Evolutionary conservation across 495 filamentous ascomycete genomes (phyloP), one percentile per base, ranked within the genome.

Genomic region (Penicillium subrubescens): DNA sequence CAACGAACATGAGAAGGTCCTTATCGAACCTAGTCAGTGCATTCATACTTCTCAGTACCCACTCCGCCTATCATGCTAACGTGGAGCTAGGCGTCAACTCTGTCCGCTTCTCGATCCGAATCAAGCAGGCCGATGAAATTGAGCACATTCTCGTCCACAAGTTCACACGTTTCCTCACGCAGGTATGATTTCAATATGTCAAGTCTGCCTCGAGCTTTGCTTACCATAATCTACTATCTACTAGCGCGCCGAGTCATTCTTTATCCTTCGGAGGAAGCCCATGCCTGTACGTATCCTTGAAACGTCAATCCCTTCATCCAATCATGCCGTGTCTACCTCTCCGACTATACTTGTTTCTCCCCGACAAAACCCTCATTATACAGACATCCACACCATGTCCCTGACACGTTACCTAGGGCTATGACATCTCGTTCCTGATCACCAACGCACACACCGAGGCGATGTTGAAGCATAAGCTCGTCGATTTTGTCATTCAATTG

Each of bases 111-210:
- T 94, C 91, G 81, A 96, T 99, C 77, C 92, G 93, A 81, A 97
- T 99, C 77, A 98, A 98, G 79, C 95, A 98, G 79, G 96, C 95
- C 57, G 96, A 99, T 81, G 96, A 98, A 79, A 99, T 97, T 67
- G 96, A 99, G 76, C 86, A 94, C 75, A 97, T 70, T 57, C 80
- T 97, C 46, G 95, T 99, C 52, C 96, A 97, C 81, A 98, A 98
- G 79, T 97, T 98, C 71, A 97, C 92, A 23, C 86, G 96, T 52
- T 99, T 98, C 82, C 79, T 98, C 78, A 97, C 91, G 12, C 94
- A 97, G 77, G 85, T 56, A 56, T 5, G 53, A 37, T 14, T 35
- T 39, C 19, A 19, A 35, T 25, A 23, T 12, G 53, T 25, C 31
- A 2, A 21, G 7, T 25, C 17, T 21, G n/a, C 5, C 31, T 34